These are phyloP conservation scores for Sherardia arvensis DNA, from an alignment of 257 asterid species.

Conservation along the genomic window DNA sequence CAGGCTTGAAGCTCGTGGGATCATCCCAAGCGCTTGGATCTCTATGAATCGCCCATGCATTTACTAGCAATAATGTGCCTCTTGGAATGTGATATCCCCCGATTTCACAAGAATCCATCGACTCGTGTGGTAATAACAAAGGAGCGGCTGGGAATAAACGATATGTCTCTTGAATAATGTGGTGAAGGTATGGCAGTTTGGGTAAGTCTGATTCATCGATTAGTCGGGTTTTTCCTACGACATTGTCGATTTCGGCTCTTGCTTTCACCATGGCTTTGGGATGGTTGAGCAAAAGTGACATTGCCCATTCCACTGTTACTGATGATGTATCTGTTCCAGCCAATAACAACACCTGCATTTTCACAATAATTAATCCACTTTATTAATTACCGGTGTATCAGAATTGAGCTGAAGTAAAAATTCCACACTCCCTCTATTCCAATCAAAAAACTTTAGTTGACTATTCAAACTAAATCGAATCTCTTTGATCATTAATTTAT, in stretches of 20 bases:
- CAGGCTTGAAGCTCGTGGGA: neutral
- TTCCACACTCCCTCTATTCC: too few species aligned
- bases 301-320: neutral
- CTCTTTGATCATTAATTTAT: too few species aligned
- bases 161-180: neutral
- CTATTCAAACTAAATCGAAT: too few species aligned
- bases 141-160: neutral
- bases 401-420: too few species aligned
- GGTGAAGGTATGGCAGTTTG: neutral
- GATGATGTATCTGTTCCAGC: neutral
- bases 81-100: neutral
- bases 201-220: neutral
- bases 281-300: neutral
- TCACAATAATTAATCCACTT: too few species aligned
- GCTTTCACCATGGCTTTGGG: neutral
- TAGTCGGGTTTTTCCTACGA: neutral
- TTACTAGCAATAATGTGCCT: neutral
- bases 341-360: neutral
- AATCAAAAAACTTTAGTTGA: too few species aligned
- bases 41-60: neutral
- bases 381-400: too few species aligned
- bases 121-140: neutral
- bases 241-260: neutral
- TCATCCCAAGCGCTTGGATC: neutral
- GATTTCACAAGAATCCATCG: neutral